Evolutionary conservation across 1,139 yeast species (phyloP).

Genomic region (Entelexis paramagnoliae): DNA sequence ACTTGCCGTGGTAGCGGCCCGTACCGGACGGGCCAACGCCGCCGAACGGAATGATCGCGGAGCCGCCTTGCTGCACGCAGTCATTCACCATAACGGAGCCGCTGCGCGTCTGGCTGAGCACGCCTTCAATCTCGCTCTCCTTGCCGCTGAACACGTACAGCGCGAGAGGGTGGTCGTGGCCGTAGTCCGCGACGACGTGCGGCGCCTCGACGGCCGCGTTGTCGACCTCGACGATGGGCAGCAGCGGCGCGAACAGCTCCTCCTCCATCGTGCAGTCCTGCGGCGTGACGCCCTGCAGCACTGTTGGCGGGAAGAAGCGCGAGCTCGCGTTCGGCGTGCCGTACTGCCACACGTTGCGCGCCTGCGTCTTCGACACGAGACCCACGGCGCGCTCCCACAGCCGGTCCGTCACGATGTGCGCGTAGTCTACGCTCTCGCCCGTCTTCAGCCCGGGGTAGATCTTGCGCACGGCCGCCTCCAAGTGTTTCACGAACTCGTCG

Average conservation of each 20-base stretch:
- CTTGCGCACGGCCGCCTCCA: constrained; percentile 39
- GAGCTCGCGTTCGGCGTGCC: constrained; percentile 35
- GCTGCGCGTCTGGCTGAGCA: constrained; percentile 51
- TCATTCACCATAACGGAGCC: constrained; percentile 73
- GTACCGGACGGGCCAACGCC: constrained; percentile 80
- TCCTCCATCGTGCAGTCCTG: constrained; percentile 61
- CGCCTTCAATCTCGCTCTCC: constrained; percentile 42
- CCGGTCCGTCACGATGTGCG: constrained; percentile 55
- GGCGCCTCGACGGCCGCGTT: constrained; percentile 43
- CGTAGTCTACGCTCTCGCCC: constrained; percentile 34
- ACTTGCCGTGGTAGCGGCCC: constrained; percentile 62
- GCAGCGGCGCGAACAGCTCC: constrained; percentile 78
- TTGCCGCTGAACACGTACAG: constrained; percentile 59
- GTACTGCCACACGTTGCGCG: constrained; percentile 57
- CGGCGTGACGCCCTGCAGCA: constrained; percentile 52
- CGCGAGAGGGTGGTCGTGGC: constrained; percentile 82
- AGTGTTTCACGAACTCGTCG: constrained; percentile 42
- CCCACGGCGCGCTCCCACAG: constrained; percentile 44
- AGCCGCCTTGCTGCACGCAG: constrained; percentile 58
- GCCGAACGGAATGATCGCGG: constrained; percentile 76
- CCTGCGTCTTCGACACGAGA: constrained; percentile 41
- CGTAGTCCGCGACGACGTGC: constrained; percentile 35
- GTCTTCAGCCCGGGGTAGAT: constrained; percentile 37
- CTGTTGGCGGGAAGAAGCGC: constrained; percentile 62
- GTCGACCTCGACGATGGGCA: constrained; percentile 57